Evolutionary conservation across 345 rosid genomes (phyloP).

Genomic region (Moricandia arvensis): DNA sequence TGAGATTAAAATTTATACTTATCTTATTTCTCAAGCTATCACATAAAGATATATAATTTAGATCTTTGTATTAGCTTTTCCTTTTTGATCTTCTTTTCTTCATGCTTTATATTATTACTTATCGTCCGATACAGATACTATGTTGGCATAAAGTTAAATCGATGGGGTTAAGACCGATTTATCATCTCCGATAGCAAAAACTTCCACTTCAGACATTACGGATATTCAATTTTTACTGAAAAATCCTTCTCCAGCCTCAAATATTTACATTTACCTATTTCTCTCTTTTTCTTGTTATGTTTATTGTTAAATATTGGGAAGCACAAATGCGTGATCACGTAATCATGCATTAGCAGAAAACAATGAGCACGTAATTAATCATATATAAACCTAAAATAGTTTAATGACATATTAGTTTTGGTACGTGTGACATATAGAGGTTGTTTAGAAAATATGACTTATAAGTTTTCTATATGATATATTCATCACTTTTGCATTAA

Average conservation of each 20-base stretch:
- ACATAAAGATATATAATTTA: constrained; percentile 6
- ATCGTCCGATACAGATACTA: neutral
- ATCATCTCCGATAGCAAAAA: neutral
- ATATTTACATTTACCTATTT: neutral
- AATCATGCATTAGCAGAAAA: neutral
- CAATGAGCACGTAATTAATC: constrained; percentile 5
- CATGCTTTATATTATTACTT: neutral
- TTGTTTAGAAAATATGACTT: neutral
- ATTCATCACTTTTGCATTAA: constrained; percentile 1
- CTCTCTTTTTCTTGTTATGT: neutral
- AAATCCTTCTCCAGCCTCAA: neutral
- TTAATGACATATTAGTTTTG: neutral
- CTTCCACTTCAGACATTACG: neutral
- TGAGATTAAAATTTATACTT: constrained; percentile 11
- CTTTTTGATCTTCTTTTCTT: neutral
- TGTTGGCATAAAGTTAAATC: neutral
- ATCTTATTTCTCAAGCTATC: constrained; percentile 38
- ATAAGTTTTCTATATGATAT: neutral
- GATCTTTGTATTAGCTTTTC: constrained; percentile 1
- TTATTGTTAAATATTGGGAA: neutral
- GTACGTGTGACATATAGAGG: neutral
- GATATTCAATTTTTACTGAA: neutral
- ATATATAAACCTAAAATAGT: constrained; percentile 5
- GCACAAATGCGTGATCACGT: neutral
- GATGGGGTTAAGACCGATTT: neutral